Base-by-base conservation (phyloP, 2,329 filamentous ascomycete species). In the Penicillium sp. region DNA sequence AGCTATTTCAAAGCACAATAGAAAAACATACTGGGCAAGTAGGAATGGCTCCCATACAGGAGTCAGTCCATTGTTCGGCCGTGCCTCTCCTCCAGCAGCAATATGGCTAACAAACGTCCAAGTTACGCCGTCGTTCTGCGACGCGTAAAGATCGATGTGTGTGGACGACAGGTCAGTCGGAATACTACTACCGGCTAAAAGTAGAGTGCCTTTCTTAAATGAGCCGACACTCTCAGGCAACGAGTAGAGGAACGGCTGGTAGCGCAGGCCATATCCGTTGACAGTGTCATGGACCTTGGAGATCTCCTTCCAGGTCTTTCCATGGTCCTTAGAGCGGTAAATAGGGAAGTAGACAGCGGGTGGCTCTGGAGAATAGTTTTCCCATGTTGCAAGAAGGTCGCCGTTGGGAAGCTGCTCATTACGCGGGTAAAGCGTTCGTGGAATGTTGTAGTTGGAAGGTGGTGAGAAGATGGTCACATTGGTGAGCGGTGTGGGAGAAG, bases 41-140 rank as follows among this genome's bases (percentile, higher is more conserved):
- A 90, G 72, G 69, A 87, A 89, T 0, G 88, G 88, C 69, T 90
- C 88, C 88, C 88, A 90, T 19, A 90, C 84, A 0, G 87, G 85
- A 0, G 85, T 87, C 36, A 84, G 69, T 1, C 84, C 87, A 64
- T 90, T 88, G 65, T 83, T 80, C 3, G 86, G 82, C 0, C 76
- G 64, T 2, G 86, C 85, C 44, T 78, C 78, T n/a, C 85, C 85
- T 33, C 87, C 88, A 1, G 76, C 73, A 0, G 86, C 87, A 42
- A 90, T 82, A 61, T 84, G 80, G 56, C 82, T 86, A 50, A 89
- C 81, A 61, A 89, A 90, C 28, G 82, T 74, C 88, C 87, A 90
- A 1, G 81, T 85, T 33, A 72, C 63, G 7, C 86, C 88, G 42
- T 75, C 73, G 66, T 90, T 85, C 8, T 69, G 75, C 42, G 81